Conservation (phyloP, 139 green algal genomes). For the Haematococcus sp. region DNA sequence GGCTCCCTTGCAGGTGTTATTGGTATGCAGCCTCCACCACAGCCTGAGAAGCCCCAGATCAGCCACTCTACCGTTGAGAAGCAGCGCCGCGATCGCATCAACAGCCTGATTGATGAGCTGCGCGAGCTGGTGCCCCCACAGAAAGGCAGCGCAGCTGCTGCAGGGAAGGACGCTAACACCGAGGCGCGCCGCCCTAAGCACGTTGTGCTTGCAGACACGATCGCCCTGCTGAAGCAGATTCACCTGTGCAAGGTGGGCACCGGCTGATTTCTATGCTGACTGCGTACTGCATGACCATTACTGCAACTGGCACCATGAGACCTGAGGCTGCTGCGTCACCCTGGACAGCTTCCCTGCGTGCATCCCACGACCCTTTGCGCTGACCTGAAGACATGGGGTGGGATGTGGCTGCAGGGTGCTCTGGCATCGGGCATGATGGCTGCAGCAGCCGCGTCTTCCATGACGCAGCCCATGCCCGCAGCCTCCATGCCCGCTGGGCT, state of each 20-base stretch:
- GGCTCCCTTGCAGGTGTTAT: neutral
- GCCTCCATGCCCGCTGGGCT: too few species aligned
- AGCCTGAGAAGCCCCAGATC: slow-evolving; percentile 27
- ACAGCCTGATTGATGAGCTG: slow-evolving; percentile 71
- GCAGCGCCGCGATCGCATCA: slow-evolving; percentile 76
- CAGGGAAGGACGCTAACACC: neutral
- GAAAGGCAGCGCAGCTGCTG: neutral
- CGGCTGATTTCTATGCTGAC: too few species aligned
- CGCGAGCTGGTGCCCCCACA: slow-evolving; percentile 38
- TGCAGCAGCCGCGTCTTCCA: too few species aligned
- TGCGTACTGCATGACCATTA: too few species aligned
- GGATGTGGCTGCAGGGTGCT: too few species aligned
- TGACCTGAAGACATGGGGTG: too few species aligned
- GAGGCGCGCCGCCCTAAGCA: slow-evolving; percentile 61
- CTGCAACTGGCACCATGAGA: too few species aligned
- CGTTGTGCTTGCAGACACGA: slow-evolving; percentile 69
- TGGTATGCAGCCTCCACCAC: neutral
- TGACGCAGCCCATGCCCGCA: too few species aligned
- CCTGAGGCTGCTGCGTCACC: too few species aligned
- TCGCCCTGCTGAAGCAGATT: slow-evolving; percentile 56
- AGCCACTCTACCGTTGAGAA: slow-evolving; percentile 82
- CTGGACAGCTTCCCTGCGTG: too few species aligned
- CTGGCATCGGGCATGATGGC: too few species aligned
- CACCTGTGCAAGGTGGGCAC: slow-evolving; percentile 24
- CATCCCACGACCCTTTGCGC: too few species aligned